Evolutionary conservation across 257 asterid species (phyloP).

Genomic region (Fraxinus americana): DNA sequence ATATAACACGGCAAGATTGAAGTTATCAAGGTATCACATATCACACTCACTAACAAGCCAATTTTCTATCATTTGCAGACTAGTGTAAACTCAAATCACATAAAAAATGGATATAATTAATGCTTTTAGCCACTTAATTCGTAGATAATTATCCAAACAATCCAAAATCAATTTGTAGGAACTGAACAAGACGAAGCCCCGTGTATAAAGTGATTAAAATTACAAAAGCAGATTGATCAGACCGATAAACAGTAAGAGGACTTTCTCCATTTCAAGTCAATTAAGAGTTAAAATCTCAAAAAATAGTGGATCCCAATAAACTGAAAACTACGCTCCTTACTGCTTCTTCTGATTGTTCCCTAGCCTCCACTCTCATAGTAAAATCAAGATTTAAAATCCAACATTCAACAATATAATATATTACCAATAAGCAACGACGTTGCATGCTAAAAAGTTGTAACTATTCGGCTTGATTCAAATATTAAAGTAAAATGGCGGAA

Average conservation of each 20-base stretch:
- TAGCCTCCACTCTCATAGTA: neutral
- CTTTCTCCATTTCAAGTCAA: constrained; percentile 17
- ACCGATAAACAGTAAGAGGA: constrained; percentile 4
- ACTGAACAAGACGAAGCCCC: neutral
- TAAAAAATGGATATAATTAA: neutral
- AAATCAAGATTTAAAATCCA: neutral
- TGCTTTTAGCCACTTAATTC: neutral
- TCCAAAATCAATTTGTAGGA: constrained; percentile 10
- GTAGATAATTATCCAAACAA: neutral
- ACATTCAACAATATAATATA: neutral
- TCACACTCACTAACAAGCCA: no score
- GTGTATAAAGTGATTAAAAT: neutral
- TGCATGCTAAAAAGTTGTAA: neutral
- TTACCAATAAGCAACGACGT: neutral
- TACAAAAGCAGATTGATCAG: neutral
- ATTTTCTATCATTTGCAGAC: no score
- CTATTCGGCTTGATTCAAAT: neutral
- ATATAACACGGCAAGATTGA: no score
- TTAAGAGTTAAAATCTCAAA: neutral
- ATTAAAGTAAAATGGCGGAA: neutral
- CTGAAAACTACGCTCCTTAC: neutral
- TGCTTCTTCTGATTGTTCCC: neutral
- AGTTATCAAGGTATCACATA: no score
- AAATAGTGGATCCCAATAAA: neutral
- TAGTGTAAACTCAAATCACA: no score